These are phyloP conservation scores for Teratosphaeria zuluensis DNA, from an alignment of 2,329 filamentous ascomycete species.

Conservation along the genomic window DNA sequence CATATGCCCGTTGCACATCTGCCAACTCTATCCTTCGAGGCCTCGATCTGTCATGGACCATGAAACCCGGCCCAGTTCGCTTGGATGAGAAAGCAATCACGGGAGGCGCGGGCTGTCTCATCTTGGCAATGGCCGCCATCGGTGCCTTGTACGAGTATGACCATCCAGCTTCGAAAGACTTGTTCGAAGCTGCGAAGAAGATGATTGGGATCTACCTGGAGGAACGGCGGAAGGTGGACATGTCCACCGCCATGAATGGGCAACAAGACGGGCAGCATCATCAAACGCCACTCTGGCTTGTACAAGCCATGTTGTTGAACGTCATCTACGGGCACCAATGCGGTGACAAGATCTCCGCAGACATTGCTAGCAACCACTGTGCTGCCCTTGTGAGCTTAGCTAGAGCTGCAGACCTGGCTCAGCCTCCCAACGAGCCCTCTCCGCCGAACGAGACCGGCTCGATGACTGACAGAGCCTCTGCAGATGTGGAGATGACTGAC, in stretches of 20 bases:
- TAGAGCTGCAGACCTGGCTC: constrained; percentile 70
- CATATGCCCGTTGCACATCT: constrained; percentile 93
- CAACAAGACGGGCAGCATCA: constrained; percentile 40
- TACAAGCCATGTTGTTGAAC: constrained; percentile 93
- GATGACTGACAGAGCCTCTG: constrained; percentile 14
- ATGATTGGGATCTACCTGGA: constrained; percentile 92
- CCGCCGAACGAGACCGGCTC: constrained; percentile 5
- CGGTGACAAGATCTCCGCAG: constrained; percentile 78
- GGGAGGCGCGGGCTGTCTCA: constrained; percentile 75
- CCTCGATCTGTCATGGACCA: constrained; percentile 51
- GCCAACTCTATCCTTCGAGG: constrained; percentile 84
- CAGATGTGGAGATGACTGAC: constrained; percentile 46
- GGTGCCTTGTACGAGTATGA: constrained; percentile 84
- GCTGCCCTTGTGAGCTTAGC: constrained; percentile 84
- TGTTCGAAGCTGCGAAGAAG: constrained; percentile 90
- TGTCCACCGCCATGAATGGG: constrained; percentile 48
- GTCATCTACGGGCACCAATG: constrained; percentile 94
- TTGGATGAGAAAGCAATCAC: constrained; percentile 45
- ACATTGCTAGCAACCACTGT: constrained; percentile 87
- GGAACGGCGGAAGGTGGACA: constrained; percentile 76
- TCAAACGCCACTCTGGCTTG: constrained; percentile 74
- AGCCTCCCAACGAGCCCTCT: constrained; percentile 26
- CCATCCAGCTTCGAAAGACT: constrained; percentile 63
- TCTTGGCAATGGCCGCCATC: constrained; percentile 80
- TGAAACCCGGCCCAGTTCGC: constrained; percentile 32